A percentile compares a stretch with the other conserved stretches of the same genome.
phyloP scores from a whole-genome alignment of 2,329 filamentous ascomycete species.

The Xylaria multiplex region DNA sequence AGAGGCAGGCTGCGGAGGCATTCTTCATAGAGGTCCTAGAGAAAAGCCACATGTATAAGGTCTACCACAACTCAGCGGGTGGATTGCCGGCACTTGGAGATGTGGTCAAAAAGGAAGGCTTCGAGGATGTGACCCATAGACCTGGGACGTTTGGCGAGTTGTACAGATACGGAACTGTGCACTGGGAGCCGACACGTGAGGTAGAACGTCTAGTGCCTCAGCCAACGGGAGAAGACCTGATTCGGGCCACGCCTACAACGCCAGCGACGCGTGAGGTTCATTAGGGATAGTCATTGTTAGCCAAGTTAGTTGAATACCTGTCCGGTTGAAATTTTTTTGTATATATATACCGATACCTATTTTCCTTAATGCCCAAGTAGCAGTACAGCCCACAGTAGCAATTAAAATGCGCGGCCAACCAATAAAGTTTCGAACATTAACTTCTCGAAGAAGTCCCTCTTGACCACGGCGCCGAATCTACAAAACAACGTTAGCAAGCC shows the following conservation, averaged over 20 bases:
- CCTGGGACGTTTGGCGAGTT: conserved; percentile 50
- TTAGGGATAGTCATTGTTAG: neutral
- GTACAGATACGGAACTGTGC: conserved; percentile 50
- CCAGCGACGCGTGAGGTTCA: conserved; percentile 9
- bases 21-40: conserved; percentile 51
- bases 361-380: neutral
- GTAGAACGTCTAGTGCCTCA: conserved; percentile 45
- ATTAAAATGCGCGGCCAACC: conserved; percentile 16
- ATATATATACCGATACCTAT: neutral
- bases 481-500: conserved; percentile 1
- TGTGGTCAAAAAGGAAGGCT: conserved; percentile 43
- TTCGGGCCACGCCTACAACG: conserved; percentile 42
- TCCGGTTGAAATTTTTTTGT: neutral
- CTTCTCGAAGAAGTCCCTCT: conserved; percentile 21
- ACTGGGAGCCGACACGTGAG: conserved; percentile 47
- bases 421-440: conserved; percentile 24
- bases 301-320: neutral
- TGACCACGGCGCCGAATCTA: conserved; percentile 27
- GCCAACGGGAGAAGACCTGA: conserved; percentile 40
- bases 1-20: conserved; percentile 43
- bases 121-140: conserved; percentile 46
- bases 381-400: neutral
- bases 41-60: conserved; percentile 52
- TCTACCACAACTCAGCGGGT: conserved; percentile 51
- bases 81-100: conserved; percentile 49